These are phyloP conservation scores for Moesziomyces sp. DNA, from an alignment of 1,284 basidiomycete species.

Conservation along the genomic window DNA sequence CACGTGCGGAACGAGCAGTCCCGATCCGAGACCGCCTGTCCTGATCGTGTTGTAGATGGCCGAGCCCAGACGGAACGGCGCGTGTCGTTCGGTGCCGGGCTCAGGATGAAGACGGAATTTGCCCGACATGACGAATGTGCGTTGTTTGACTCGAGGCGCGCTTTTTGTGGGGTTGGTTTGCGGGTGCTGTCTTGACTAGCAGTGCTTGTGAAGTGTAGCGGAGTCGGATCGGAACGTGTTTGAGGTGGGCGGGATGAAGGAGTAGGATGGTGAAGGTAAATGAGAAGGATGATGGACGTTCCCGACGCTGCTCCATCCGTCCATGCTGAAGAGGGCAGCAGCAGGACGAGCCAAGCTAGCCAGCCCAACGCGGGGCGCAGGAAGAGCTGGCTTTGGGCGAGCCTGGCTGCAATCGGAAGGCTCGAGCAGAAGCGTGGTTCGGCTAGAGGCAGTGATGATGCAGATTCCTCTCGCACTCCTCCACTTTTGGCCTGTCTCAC, in stretches of 20 bases:
- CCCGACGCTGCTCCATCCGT: neutral
- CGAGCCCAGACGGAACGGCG: constrained; percentile 13
- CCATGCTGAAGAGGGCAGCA: too few species aligned
- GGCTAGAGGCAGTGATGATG: constrained; percentile 3
- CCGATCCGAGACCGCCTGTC: constrained; percentile 15
- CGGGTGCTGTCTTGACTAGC: neutral
- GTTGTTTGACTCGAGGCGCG: too few species aligned
- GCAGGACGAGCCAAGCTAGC: too few species aligned
- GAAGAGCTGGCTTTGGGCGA: neutral
- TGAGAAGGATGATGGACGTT: neutral
- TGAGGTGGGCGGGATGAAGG: neutral
- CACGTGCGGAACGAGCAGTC: constrained; percentile 26
- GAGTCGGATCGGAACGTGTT: neutral
- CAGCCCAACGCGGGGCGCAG: neutral
- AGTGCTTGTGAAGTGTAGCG: neutral
- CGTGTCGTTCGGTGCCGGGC: constrained; percentile 19
- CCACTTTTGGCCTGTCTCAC: constrained; percentile 3
- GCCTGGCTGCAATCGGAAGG: neutral
- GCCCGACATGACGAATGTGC: constrained; percentile 17
- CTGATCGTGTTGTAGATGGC: constrained; percentile 37
- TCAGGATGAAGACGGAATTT: constrained; percentile 44
- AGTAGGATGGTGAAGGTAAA: neutral
- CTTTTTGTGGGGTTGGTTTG: too few species aligned
- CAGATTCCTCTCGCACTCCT: neutral
- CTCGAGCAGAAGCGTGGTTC: neutral